These are phyloP conservation scores for Xylariaceae sp. DNA, from an alignment of 2,329 filamentous ascomycete species.

Conservation along the genomic window DNA sequence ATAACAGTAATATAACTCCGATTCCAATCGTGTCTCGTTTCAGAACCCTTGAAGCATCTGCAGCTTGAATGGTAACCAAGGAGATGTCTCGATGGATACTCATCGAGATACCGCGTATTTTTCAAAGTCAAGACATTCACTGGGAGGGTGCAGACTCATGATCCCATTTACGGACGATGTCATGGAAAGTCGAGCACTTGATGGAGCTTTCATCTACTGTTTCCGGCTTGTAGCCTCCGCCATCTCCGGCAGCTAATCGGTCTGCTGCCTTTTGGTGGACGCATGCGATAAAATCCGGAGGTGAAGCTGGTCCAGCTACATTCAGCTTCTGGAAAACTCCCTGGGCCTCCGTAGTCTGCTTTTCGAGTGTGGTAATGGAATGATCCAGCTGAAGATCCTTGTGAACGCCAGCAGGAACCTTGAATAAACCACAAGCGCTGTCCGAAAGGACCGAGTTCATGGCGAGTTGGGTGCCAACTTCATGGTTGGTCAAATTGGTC, in stretches of 20 bases:
- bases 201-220: conserved; percentile 5
- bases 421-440: conserved; percentile 11
- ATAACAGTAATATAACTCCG: too few species aligned
- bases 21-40: too few species aligned
- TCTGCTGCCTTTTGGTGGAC: conserved; percentile 13
- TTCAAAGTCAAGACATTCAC: conserved; percentile 1
- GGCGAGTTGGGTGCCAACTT: conserved; percentile 18
- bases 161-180: conserved; percentile 19
- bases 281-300: conserved; percentile 20
- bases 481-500: conserved; percentile 18
- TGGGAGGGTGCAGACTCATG: neutral
- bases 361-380: conserved; percentile 20
- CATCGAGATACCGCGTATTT: too few species aligned
- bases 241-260: too few species aligned
- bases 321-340: conserved; percentile 16
- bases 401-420: conserved; percentile 14
- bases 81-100: too few species aligned
- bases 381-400: conserved; percentile 25
- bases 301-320: conserved; percentile 8
- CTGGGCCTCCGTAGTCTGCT: conserved; percentile 18
- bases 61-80: too few species aligned
- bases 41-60: too few species aligned
- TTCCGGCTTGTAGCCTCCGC: too few species aligned
- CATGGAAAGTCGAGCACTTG: conserved; percentile 14
- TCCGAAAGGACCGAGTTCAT: conserved; percentile 23